Percentiles rank a stretch among this genome's conserved stretches.
phyloP scores from a whole-genome alignment of 2,329 filamentous ascomycete genomes.

The Zymoseptoria tritici region DNA sequence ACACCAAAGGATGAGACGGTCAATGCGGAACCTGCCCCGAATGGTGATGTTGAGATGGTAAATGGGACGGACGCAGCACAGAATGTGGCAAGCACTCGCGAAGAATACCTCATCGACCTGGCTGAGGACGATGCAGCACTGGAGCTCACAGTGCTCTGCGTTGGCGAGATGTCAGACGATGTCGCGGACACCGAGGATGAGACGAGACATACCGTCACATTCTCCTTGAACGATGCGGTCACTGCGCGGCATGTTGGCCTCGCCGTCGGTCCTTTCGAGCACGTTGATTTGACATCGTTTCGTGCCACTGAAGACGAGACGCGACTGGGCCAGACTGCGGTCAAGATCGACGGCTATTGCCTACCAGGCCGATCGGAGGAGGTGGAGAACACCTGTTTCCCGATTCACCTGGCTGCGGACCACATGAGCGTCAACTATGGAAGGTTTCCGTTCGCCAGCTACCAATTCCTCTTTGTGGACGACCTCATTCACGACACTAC shows the following conservation, averaged over 20 bases:
- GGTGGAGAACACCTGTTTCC: conserved; percentile 77
- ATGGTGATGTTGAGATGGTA: conserved; percentile 33
- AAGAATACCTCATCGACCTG: conserved; percentile 38
- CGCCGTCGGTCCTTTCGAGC: conserved; percentile 88
- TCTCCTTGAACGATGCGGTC: conserved; percentile 66
- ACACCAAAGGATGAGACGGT: conserved; percentile 25
- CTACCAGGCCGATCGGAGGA: conserved; percentile 75
- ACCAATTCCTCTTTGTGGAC: conserved; percentile 90
- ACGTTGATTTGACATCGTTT: conserved; percentile 75
- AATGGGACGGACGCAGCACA: conserved; percentile 23
- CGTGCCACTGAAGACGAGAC: conserved; percentile 87
- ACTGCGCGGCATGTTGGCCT: conserved; percentile 88
- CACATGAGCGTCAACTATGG: conserved; percentile 83
- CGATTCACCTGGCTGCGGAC: conserved; percentile 81
- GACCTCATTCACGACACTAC: conserved; percentile 71
- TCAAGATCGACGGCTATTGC: conserved; percentile 87
- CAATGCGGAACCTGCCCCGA: conserved; percentile 29
- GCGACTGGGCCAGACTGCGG: conserved; percentile 76
- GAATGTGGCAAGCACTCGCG: conserved; percentile 26
- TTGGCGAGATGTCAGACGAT: conserved; percentile 81
- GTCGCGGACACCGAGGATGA: conserved; percentile 66
- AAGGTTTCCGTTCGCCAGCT: conserved; percentile 83
- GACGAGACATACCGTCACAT: conserved; percentile 80
- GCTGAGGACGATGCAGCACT: conserved; percentile 75
- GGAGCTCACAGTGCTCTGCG: conserved; percentile 85